Evolutionary conservation across 129 eudicot species (phyloP).

Genomic region (Chrysanthemum makinoi): DNA sequence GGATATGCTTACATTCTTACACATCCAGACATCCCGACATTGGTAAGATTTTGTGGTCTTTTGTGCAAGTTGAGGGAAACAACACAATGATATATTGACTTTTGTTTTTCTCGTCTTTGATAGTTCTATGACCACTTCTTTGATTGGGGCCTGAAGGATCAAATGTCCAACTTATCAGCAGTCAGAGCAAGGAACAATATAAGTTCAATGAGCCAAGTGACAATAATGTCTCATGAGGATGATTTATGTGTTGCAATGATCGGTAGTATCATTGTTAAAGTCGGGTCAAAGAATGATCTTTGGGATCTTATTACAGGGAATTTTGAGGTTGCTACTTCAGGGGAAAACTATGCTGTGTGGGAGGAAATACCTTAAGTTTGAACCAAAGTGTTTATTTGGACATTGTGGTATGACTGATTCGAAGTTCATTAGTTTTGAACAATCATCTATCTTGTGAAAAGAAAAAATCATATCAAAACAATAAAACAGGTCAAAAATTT

Average conservation of each 20-base stretch:
- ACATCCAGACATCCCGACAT: slow-evolving; percentile 76
- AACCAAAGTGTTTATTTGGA: no score
- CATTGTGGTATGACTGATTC: not conserved
- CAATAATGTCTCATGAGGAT: slow-evolving; percentile 64
- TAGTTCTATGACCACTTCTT: slow-evolving; percentile 79
- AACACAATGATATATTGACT: not conserved
- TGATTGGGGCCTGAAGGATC: slow-evolving; percentile 69
- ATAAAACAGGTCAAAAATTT: no score
- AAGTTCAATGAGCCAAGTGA: slow-evolving; percentile 50
- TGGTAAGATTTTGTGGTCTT: slow-evolving; percentile 34
- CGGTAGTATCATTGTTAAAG: slow-evolving; percentile 50
- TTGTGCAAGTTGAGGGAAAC: not conserved
- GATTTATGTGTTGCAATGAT: slow-evolving; percentile 66
- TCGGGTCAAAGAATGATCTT: slow-evolving; percentile 54
- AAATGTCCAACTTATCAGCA: slow-evolving; percentile 37
- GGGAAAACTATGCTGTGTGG: slow-evolving; percentile 60
- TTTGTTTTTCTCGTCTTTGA: not conserved
- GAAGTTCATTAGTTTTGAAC: not conserved
- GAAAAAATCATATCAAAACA: not conserved
- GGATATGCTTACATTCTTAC: slow-evolving; percentile 84
- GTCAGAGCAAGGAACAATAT: slow-evolving; percentile 50
- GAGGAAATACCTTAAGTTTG: slow-evolving; percentile 28
- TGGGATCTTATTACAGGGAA: slow-evolving; percentile 54
- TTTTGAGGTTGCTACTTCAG: slow-evolving; percentile 55
- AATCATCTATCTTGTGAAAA: not conserved